phyloP scores from a whole-genome alignment of 164 flowering plant species.

The Kingdonia uniflora region DNA sequence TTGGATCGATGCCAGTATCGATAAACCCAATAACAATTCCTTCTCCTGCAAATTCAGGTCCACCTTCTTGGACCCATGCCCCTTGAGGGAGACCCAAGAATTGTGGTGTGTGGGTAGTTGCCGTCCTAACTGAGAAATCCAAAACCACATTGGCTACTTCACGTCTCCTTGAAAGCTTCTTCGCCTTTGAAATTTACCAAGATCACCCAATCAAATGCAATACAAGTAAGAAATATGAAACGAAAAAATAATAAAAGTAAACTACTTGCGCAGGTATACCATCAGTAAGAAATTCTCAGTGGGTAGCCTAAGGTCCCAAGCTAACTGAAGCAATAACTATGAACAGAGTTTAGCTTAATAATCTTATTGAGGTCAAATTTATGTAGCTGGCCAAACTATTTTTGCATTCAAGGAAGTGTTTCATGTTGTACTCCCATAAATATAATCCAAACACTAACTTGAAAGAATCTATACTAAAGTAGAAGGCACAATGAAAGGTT shows the following conservation, averaged over 20 bases:
- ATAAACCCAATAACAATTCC: conserved; percentile 87
- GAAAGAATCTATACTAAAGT: neutral
- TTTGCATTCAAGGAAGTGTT: no score
- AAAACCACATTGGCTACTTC: conserved; percentile 89
- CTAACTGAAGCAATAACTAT: neutral
- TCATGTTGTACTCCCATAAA: no score
- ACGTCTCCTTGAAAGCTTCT: conserved; percentile 57
- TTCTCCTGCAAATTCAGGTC: conserved; percentile 78
- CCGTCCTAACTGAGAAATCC: conserved; percentile 89
- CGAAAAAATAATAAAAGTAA: neutral
- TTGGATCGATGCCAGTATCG: conserved; percentile 97
- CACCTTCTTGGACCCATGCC: conserved; percentile 88
- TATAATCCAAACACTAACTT: no score
- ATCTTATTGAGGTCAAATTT: no score
- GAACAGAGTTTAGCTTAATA: no score
- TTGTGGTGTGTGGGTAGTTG: conserved; percentile 90
- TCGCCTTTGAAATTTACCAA: conserved; percentile 46
- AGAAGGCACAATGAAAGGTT: neutral
- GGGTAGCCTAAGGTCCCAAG: neutral
- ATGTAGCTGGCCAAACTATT: no score
- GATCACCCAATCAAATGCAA: neutral
- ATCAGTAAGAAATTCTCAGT: neutral
- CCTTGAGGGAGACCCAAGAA: conserved; percentile 90
- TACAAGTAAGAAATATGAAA: neutral
- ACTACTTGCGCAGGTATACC: neutral